Evolutionary conservation across 2,329 filamentous ascomycete species (phyloP).

Genomic region (Coleophoma eucalyptorum): DNA sequence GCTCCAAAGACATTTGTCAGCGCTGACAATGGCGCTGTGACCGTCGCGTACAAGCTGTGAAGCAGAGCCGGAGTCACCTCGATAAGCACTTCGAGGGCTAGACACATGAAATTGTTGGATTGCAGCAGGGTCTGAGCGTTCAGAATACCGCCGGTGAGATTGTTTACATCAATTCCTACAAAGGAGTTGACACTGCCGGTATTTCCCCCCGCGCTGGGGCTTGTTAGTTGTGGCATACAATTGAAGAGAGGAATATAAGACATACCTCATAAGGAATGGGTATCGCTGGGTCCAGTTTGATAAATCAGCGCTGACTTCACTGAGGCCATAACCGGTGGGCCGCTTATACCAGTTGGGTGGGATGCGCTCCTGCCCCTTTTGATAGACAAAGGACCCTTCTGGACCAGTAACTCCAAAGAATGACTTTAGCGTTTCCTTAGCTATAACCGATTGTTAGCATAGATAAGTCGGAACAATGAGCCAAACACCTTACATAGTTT

Average conservation of each 20-base stretch:
- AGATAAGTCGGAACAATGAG: slow-evolving; percentile 7
- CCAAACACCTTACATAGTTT: slow-evolving; percentile 23
- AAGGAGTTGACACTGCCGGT: slow-evolving; percentile 45
- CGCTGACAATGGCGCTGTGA: slow-evolving; percentile 28
- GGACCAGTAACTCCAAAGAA: neutral
- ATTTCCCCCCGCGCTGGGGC: slow-evolving; percentile 41
- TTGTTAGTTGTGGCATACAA: neutral
- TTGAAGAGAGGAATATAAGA: neutral
- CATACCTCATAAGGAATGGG: neutral
- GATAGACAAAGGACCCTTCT: neutral
- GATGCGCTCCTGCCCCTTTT: slow-evolving; percentile 3
- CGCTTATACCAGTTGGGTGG: slow-evolving; percentile 2
- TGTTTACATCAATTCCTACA: slow-evolving; percentile 36
- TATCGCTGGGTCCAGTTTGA: neutral
- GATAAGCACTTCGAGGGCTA: slow-evolving; percentile 33
- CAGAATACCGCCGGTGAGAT: slow-evolving; percentile 40
- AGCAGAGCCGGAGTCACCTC: slow-evolving; percentile 37
- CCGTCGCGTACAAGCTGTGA: slow-evolving; percentile 29
- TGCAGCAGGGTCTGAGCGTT: slow-evolving; percentile 37
- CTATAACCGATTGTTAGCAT: neutral
- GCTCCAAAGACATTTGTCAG: neutral
- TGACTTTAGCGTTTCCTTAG: slow-evolving; percentile 13
- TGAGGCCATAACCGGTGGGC: neutral
- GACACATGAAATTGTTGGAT: slow-evolving; percentile 43
- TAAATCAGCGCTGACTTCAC: neutral